phyloP scores from a whole-genome alignment of 2,329 filamentous ascomycete genomes.

The Escovopsis sp. region DNA sequence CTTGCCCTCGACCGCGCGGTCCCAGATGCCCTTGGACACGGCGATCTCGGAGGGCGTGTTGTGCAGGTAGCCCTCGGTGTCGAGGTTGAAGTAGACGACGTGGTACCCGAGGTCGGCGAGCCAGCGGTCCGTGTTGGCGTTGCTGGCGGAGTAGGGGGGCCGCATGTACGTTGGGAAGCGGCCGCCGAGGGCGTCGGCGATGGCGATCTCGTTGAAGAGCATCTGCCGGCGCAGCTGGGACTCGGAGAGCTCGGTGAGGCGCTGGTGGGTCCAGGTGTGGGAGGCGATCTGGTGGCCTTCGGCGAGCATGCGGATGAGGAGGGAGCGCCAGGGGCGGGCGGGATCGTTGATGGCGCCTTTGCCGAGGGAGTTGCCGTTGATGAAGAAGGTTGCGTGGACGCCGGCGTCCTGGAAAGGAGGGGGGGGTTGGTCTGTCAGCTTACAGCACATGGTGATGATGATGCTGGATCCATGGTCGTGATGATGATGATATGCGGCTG shows the following conservation, averaged over 20 bases:
- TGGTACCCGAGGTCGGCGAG: conserved; percentile 37
- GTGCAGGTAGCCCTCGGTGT: conserved; percentile 46
- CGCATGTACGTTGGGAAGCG: conserved; percentile 30
- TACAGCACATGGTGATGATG: too few relatives aligned
- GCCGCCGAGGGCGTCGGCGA: conserved; percentile 25
- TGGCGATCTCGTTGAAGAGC: conserved; percentile 26
- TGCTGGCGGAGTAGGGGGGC: conserved; percentile 32
- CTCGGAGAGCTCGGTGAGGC: conserved; percentile 22
- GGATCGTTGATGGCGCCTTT: conserved; percentile 29
- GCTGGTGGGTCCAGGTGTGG: conserved; percentile 33
- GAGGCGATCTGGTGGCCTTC: conserved; percentile 47
- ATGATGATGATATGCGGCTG: too few relatives aligned
- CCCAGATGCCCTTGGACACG: conserved; percentile 26
- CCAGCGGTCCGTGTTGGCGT: conserved; percentile 22
- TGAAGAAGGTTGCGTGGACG: conserved; percentile 25
- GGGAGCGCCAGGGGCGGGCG: conserved; percentile 17
- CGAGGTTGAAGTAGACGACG: conserved; percentile 43
- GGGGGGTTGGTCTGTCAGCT: too few relatives aligned
- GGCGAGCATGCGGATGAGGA: conserved; percentile 30
- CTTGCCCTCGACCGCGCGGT: conserved; percentile 20
- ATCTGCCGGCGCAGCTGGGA: conserved; percentile 25
- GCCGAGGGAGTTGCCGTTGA: conserved; percentile 21
- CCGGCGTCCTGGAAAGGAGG: conserved; percentile 10
- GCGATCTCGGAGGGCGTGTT: conserved; percentile 32
- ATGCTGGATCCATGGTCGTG: too few relatives aligned